A percentile compares a stretch with the other conserved stretches of the same genome.
Evolutionary conservation across 2,329 filamentous ascomycete genomes (phyloP).

Genomic region (Stagonosporopsis vannaccii): DNA sequence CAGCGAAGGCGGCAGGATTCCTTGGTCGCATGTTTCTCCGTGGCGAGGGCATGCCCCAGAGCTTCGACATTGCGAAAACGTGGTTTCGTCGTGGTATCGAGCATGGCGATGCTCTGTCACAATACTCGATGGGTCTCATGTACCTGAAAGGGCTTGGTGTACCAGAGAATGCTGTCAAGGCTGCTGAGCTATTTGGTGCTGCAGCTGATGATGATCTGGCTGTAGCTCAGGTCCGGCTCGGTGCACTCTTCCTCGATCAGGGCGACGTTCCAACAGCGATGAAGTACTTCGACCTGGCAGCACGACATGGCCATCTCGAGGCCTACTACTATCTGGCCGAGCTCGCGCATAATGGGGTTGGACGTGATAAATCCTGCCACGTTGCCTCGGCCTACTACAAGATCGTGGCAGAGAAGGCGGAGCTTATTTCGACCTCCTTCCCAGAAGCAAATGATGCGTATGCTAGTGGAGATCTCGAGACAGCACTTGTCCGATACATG

Average conservation of each 20-base stretch:
- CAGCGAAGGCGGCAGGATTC: conserved; percentile 83
- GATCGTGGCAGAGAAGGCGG: conserved; percentile 89
- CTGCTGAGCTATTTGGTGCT: conserved; percentile 77
- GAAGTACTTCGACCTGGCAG: conserved; percentile 87
- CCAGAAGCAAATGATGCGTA: conserved; percentile 84
- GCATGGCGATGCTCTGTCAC: conserved; percentile 81
- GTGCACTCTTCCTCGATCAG: conserved; percentile 85
- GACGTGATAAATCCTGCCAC: conserved; percentile 78
- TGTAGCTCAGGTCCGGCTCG: conserved; percentile 81
- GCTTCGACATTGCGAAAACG: conserved; percentile 74
- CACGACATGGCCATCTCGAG: conserved; percentile 82
- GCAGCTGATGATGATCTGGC: conserved; percentile 84
- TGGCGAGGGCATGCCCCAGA: conserved; percentile 83
- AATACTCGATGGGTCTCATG: conserved; percentile 85
- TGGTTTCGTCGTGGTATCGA: conserved; percentile 85
- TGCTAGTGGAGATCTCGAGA: conserved; percentile 77
- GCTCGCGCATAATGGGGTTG: conserved; percentile 80
- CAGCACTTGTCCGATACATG: conserved; percentile 81
- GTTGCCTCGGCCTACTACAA: conserved; percentile 84
- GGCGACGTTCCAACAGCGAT: conserved; percentile 81
- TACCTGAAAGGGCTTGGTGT: conserved; percentile 80
- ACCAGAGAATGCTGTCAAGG: conserved; percentile 71
- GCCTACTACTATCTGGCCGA: conserved; percentile 93
- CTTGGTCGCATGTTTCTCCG: conserved; percentile 89
- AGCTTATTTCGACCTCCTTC: conserved; percentile 83